Base-by-base conservation (phyloP, 73 alveolate genomes). In the Urostyla sp. region DNA sequence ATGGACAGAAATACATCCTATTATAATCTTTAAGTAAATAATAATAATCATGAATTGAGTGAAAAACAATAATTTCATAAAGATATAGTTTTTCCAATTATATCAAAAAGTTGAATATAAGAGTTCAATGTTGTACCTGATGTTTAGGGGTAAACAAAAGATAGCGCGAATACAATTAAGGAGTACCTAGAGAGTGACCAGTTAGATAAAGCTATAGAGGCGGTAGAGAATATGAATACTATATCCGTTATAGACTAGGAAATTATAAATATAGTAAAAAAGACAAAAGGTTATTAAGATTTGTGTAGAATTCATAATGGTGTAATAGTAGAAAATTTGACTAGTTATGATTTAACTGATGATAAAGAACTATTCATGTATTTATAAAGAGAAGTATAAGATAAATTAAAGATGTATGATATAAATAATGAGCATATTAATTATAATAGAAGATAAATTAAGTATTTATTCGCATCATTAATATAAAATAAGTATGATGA, bases 401-500 rank as follows among this genome's bases (percentile, higher is more conserved):
- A 63, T 37, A 63, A 63, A 40, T 57, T 43, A 48, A 63, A 63
- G 45, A 63, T 20, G 6, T 63, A 63, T 63, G 79, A 63, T 43
- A 43, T 20, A 38, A 60, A 63, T 63, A 13, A 1, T 20, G 21
- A 36, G 6, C 35, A 63, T 44, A 6, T 63, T 13, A 27, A 24
- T 10, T 63, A 63, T 24, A 63, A 63, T 24, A 34, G 79, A 20
- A 63, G 79, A 40, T 32, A 81, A 31, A 81, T 81, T 13, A 69
- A 81, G 21, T 81, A 60, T 51, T 51, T 81, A 45, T 81, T 81
- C 43, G 67, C 67, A 15, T 50, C 79, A 10, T 37, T 81, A 11
- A 56, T 81, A 37, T 49, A 43, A 36, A 67, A 51, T 7, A 81
- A 81, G 32, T 81, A 32, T 72, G 83, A 81, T 35, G 26, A 67